Conservation (phyloP, 2,329 filamentous ascomycete genomes). For the Diaporthe citri region DNA sequence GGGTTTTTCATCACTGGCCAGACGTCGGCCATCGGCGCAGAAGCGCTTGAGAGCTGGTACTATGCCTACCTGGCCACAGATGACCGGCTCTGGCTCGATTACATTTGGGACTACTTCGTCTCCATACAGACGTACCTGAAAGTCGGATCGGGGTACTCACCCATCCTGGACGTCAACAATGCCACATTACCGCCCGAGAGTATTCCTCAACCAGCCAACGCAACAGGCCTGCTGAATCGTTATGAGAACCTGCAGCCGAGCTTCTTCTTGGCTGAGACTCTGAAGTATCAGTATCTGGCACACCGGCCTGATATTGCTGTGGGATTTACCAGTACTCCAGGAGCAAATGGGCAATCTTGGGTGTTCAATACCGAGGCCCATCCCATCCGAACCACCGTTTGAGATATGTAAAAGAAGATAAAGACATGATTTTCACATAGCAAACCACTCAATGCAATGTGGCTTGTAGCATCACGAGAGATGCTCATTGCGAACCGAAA, state of each 20-base stretch:
- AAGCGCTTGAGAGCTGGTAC: conserved; percentile 31
- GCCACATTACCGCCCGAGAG: neutral
- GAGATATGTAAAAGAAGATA: neutral
- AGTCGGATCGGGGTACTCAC: neutral
- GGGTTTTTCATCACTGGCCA: conserved; percentile 23
- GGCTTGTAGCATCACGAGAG: too few relatives aligned
- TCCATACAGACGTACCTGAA: neutral
- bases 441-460: too few relatives aligned
- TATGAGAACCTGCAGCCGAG: conserved; percentile 24
- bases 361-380: conserved; percentile 22
- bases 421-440: neutral
- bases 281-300: conserved; percentile 32
- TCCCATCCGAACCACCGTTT: conserved; percentile 1
- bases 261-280: conserved; percentile 27
- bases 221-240: neutral
- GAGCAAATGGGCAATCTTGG: conserved; percentile 10
- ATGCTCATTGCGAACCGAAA: too few relatives aligned
- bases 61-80: conserved; percentile 28
- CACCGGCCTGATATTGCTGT: conserved; percentile 8
- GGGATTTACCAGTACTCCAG: neutral
- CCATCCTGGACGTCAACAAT: conserved; percentile 3
- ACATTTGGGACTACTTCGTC: conserved; percentile 11
- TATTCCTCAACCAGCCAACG: neutral
- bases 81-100: conserved; percentile 7
- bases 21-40: neutral